These are phyloP conservation scores for Penicillium canariense DNA, from an alignment of 495 filamentous ascomycete species.

Conservation along the genomic window DNA sequence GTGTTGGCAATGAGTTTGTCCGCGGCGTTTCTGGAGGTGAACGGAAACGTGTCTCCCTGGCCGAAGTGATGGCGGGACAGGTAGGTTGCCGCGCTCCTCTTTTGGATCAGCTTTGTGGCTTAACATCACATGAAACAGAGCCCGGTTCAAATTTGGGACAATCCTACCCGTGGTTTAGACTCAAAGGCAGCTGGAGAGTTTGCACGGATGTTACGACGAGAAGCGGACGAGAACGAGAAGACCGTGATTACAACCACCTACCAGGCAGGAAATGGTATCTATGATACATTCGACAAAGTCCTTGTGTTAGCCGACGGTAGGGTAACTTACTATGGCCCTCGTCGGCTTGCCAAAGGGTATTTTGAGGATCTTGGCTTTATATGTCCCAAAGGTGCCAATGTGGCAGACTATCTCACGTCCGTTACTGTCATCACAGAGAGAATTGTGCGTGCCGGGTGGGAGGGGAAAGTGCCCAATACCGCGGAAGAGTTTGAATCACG, in stretches of 20 bases:
- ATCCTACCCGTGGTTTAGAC: constrained; percentile 76
- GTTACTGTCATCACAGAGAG: constrained; percentile 71
- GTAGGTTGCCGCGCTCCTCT: constrained; percentile 41
- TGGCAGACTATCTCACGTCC: constrained; percentile 77
- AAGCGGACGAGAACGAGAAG: constrained; percentile 62
- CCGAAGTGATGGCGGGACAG: constrained; percentile 64
- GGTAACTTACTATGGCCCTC: constrained; percentile 74
- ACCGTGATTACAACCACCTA: constrained; percentile 77
- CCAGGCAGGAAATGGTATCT: constrained; percentile 75
- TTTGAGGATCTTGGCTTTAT: constrained; percentile 72
- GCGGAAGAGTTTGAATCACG: constrained; percentile 70
- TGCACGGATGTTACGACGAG: constrained; percentile 61
- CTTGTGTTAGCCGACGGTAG: constrained; percentile 74
- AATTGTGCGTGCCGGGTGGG: constrained; percentile 60
- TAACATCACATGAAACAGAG: constrained; percentile 29
- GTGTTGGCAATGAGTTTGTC: constrained; percentile 79
- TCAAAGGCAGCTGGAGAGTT: constrained; percentile 81
- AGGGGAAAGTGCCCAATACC: constrained; percentile 63
- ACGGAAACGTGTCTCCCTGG: constrained; percentile 78
- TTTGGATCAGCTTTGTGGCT: constrained; percentile 7
- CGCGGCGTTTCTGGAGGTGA: constrained; percentile 83
- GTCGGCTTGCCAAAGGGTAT: constrained; percentile 58
- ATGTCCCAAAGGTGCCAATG: constrained; percentile 66
- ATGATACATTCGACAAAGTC: constrained; percentile 76
- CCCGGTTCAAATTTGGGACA: constrained; percentile 84